Evolutionary conservation across 306 rosid species (phyloP).

Genomic region (Prunus mongolica): DNA sequence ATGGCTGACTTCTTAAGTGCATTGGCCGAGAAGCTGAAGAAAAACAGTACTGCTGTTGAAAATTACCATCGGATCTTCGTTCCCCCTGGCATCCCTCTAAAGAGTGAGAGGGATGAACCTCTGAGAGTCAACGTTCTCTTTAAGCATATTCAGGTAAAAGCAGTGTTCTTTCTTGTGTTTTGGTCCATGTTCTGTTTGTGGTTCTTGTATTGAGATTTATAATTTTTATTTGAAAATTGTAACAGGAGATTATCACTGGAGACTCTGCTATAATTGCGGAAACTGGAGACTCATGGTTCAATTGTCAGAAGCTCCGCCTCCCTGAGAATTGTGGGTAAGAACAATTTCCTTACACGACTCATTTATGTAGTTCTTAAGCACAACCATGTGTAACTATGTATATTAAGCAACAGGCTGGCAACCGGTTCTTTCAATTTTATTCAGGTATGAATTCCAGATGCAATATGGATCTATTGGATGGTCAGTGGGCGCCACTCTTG

Average conservation of each 20-base stretch:
- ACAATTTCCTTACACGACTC: not conserved
- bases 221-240: constrained; percentile 9
- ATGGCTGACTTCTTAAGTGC: constrained; percentile 74
- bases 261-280: constrained; percentile 73
- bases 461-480: constrained; percentile 96
- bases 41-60: constrained; percentile 57
- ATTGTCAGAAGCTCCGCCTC: constrained; percentile 79
- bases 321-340: constrained; percentile 78
- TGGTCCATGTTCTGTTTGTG: not conserved
- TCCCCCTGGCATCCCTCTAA: constrained; percentile 61
- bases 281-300: constrained; percentile 95
- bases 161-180: not conserved
- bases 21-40: constrained; percentile 63
- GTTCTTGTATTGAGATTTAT: not conserved
- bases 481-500: constrained; percentile 93
- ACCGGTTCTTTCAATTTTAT: constrained; percentile 21
- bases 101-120: constrained; percentile 49
- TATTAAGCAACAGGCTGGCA: not conserved
- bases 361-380: not conserved
- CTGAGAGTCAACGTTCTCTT: constrained; percentile 77
- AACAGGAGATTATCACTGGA: constrained; percentile 54
- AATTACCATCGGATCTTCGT: constrained; percentile 68
- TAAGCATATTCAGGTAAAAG: constrained; percentile 62
- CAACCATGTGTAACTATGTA: not conserved
- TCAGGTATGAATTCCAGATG: constrained; percentile 91